Evolutionary conservation across 1,284 basidiomycete species (phyloP), one percentile per base, ranked within the genome.

Genomic region (Fistulinella cinereoalba): DNA sequence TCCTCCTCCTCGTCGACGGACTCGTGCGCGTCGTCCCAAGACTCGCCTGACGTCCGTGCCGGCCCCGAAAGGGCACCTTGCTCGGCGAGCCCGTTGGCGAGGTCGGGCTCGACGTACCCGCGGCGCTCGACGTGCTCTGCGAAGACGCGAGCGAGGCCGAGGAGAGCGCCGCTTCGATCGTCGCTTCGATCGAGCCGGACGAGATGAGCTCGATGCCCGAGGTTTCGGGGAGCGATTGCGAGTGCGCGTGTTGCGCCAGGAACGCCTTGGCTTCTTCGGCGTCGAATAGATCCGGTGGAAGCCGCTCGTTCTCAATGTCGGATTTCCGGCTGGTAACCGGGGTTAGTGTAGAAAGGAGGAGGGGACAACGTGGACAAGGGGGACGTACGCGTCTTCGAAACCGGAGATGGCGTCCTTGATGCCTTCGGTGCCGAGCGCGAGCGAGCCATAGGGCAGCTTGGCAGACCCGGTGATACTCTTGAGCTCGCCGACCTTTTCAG

Each of bases 231-330:
- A 74, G 52, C 56, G 82, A 68, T 55, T 73, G 51, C 63, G 79
- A 61, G 46, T 58, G 65, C 33, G 61, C 56, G 19, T 62, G 58
- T 83, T 71, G 59, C 78, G 50, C 66, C 13, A 65, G 53, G 44
- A 56, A 65, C 1, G 80, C 82, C 56, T 77, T 81, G 43, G 83
- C 86, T 67, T 86, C 85, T 53, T 83, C 81, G 4, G 89, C 89
- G 62, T 98, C 94, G 64, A 95, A 89, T 21, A 99, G 80, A 23
- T 98, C 94, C 1, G 96, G 96, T 12, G 95, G 96, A 23, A 97
- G 74, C 37, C 92, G 86, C 71, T 99, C 96, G 72, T 99, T 98
- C 73, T 99, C 96, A 60, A 99, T 98, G 75, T 99, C 97, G 33
- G 92, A 94, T 72, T 95, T 96, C 56, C 96, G 92, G 19, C 90